Percentiles rank a stretch among this genome's conserved stretches.
These are phyloP conservation scores for Alectoria sarmentosa DNA, from an alignment of 495 filamentous ascomycete species.

Conservation along the genomic window DNA sequence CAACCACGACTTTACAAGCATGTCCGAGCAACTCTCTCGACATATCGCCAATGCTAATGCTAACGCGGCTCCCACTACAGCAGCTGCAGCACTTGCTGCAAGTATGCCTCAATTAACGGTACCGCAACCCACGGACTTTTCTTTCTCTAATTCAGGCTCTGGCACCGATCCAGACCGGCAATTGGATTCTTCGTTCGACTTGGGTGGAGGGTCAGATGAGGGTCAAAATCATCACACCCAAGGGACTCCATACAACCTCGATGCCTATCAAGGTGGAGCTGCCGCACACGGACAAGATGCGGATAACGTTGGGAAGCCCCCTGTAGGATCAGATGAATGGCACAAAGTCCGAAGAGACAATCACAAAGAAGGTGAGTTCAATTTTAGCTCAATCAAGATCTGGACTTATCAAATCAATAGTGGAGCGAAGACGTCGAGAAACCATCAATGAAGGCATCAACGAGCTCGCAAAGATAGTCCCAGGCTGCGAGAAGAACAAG, in stretches of 20 bases:
- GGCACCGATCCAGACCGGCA: conserved; percentile 34
- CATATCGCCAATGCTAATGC: conserved; percentile 28
- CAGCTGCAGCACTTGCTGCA: conserved; percentile 62
- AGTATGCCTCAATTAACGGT: conserved; percentile 63
- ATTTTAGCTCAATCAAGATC: conserved; percentile 6
- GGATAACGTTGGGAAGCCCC: conserved; percentile 56
- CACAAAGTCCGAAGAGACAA: conserved; percentile 96
- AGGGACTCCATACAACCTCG: conserved; percentile 29
- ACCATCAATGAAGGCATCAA: conserved; percentile 99
- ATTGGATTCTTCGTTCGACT: conserved; percentile 35
- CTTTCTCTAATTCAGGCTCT: conserved; percentile 45
- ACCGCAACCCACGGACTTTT: conserved; percentile 62
- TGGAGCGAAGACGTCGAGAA: conserved; percentile 93
- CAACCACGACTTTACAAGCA: conserved; percentile 13
- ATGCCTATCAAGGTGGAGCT: conserved; percentile 30
- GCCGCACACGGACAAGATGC: conserved; percentile 43
- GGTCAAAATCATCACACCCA: conserved; percentile 31
- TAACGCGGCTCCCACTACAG: conserved; percentile 49
- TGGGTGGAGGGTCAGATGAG: conserved; percentile 28
- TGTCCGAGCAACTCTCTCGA: conserved; percentile 22
- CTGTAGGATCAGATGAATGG: conserved; percentile 95
- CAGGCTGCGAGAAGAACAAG: conserved; percentile 98
- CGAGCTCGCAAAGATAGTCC: conserved; percentile 94
- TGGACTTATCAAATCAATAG: conserved; percentile 37
- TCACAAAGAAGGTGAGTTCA: conserved; percentile 86